These are phyloP conservation scores for Salvia sclarea DNA, from an alignment of 305 asterid genomes.

Conservation along the genomic window DNA sequence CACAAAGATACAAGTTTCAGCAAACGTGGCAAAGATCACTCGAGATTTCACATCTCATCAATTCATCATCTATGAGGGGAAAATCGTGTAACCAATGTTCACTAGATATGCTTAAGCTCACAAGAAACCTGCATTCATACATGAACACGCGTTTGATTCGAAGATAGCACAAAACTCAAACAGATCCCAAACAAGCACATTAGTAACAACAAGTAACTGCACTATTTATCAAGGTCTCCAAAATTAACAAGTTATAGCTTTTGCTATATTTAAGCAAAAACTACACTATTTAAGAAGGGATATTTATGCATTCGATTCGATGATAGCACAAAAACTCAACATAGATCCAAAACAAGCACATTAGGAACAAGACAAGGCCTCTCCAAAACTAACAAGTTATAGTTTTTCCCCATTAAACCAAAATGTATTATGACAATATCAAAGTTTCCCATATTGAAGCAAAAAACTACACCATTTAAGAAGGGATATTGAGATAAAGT, in stretches of 20 bases:
- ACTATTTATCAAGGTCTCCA: neutral
- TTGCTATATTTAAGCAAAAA: neutral
- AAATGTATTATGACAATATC: too few species aligned
- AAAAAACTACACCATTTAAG: neutral
- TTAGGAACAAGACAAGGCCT: too few species aligned
- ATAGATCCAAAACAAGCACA: too few species aligned
- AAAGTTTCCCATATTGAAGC: neutral
- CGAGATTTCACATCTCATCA: neutral
- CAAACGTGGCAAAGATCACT: neutral
- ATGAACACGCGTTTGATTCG: neutral
- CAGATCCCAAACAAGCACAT: neutral
- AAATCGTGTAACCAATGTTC: too few species aligned
- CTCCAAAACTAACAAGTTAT: too few species aligned
- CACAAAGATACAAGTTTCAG: conserved; percentile 13
- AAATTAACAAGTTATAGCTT: neutral
- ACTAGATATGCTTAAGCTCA: neutral
- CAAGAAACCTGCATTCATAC: neutral
- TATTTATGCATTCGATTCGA: too few species aligned
- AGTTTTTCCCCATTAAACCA: too few species aligned
- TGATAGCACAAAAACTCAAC: too few species aligned
- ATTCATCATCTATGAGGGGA: neutral
- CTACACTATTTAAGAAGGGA: neutral
- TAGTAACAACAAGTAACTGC: neutral
- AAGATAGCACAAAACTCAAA: neutral
- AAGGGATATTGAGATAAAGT: neutral